phyloP scores from a whole-genome alignment of 495 filamentous ascomycete species.

The Talaromyces nanjingensis region DNA sequence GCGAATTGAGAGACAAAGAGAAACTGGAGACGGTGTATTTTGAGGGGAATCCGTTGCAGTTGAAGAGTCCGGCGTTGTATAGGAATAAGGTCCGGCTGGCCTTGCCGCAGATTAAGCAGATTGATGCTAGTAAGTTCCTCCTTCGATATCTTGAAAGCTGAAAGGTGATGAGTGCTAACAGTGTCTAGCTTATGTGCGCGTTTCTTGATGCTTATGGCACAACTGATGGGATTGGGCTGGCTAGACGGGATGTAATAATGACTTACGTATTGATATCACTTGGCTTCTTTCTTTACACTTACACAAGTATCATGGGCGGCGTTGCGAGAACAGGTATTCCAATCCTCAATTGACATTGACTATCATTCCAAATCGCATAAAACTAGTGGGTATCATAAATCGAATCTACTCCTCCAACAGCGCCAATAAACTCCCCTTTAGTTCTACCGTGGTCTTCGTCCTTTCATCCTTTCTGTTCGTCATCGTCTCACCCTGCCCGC shows the following conservation, averaged over 20 bases:
- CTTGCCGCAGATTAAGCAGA: slow-evolving; percentile 80
- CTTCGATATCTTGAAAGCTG: not conserved
- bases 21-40: slow-evolving; percentile 90
- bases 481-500: not conserved
- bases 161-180: not conserved
- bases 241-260: not conserved
- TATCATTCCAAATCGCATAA: not conserved
- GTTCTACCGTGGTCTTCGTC: not conserved
- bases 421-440: not conserved
- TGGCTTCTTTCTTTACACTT: not conserved
- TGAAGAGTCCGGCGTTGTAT: slow-evolving; percentile 66
- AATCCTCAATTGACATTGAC: not conserved
- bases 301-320: not conserved
- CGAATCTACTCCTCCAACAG: not conserved
- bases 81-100: slow-evolving; percentile 87
- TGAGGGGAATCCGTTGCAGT: slow-evolving; percentile 89
- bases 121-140: slow-evolving; percentile 85
- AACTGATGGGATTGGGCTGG: not conserved
- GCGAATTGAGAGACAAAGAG: slow-evolving; percentile 68
- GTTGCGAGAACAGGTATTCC: not conserved
- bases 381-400: not conserved
- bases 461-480: not conserved
- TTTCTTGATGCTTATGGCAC: not conserved
- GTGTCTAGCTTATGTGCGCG: slow-evolving; percentile 25
- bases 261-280: slow-evolving; percentile 2